A percentile compares a stretch with the other conserved stretches of the same genome.
Evolutionary conservation across 495 filamentous ascomycete genomes (phyloP).

Genomic region (Penicillium silybi): DNA sequence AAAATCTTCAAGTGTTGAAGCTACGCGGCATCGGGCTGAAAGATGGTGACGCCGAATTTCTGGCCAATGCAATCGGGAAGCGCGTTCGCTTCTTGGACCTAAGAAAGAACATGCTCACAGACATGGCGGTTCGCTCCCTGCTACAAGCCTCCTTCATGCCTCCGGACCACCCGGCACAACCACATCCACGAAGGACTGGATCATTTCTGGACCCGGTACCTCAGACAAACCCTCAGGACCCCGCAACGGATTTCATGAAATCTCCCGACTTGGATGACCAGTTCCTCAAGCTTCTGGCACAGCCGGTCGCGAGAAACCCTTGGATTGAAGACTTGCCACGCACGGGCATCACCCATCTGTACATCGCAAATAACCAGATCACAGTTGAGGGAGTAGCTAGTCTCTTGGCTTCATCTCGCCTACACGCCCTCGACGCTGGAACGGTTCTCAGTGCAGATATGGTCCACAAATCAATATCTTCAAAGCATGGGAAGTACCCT

Average conservation of each 20-base stretch:
- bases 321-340: slow-evolving; percentile 52
- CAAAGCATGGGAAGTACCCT: slow-evolving; percentile 24
- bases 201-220: slow-evolving; percentile 12
- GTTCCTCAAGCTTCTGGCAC: slow-evolving; percentile 45
- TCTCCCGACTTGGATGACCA: slow-evolving; percentile 46
- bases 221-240: slow-evolving; percentile 3
- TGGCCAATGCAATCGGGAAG: slow-evolving; percentile 50
- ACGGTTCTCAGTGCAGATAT: slow-evolving; percentile 36
- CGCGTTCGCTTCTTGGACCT: slow-evolving; percentile 57
- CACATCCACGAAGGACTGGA: slow-evolving; percentile 3
- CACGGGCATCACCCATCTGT: slow-evolving; percentile 56
- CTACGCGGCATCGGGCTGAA: slow-evolving; percentile 53
- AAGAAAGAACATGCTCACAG: slow-evolving; percentile 56
- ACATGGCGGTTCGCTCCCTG: slow-evolving; percentile 49
- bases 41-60: slow-evolving; percentile 50
- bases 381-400: slow-evolving; percentile 54
- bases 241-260: slow-evolving; percentile 26
- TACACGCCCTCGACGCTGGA: slow-evolving; percentile 53
- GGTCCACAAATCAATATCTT: slow-evolving; percentile 14
- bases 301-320: slow-evolving; percentile 45
- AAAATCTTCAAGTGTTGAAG: slow-evolving; percentile 55
- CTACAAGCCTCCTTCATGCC: slow-evolving; percentile 48
- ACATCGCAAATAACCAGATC: slow-evolving; percentile 55
- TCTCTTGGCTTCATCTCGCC: slow-evolving; percentile 45
- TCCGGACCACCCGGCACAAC: background rate